Conservation (phyloP, 2,329 filamentous ascomycete species). For the Calonectria honghensis region DNA sequence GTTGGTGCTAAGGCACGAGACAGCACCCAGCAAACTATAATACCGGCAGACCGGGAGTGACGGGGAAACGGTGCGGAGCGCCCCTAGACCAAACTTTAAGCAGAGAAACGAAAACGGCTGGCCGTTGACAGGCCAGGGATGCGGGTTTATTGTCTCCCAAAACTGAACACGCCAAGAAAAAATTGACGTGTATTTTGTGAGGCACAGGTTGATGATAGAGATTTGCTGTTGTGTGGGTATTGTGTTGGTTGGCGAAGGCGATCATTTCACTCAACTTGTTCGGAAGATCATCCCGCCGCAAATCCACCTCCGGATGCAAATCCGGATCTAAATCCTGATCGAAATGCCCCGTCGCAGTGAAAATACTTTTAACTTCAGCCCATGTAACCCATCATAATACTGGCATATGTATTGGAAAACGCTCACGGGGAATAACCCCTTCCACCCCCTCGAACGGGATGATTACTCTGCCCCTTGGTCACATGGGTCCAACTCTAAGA, state of each 20-base stretch:
- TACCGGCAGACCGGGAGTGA: slow-evolving; percentile 2
- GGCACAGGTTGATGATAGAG: neutral
- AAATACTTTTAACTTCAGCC: neutral
- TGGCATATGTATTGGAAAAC: neutral
- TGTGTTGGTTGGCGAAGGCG: neutral
- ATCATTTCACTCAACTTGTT: neutral
- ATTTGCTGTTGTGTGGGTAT: neutral
- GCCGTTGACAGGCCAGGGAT: neutral
- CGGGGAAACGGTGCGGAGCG: slow-evolving; percentile 2
- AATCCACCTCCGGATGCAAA: neutral
- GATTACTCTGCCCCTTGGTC: neutral
- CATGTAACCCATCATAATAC: neutral
- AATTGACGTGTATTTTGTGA: neutral
- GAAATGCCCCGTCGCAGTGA: neutral
- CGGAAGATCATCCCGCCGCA: neutral
- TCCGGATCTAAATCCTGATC: neutral
- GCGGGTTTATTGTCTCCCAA: neutral
- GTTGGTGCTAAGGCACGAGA: neutral
- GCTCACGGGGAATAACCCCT: neutral
- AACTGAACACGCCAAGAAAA: neutral
- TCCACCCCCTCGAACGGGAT: neutral
- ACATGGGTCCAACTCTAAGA: neutral
- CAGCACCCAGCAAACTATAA: neutral
- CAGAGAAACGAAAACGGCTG: neutral
- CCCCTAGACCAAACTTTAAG: neutral